Percentiles rank a stretch among this genome's conserved stretches.
These are phyloP conservation scores for Melanogaster broomeanus DNA, from an alignment of 768 basidiomycete genomes.

Conservation along the genomic window DNA sequence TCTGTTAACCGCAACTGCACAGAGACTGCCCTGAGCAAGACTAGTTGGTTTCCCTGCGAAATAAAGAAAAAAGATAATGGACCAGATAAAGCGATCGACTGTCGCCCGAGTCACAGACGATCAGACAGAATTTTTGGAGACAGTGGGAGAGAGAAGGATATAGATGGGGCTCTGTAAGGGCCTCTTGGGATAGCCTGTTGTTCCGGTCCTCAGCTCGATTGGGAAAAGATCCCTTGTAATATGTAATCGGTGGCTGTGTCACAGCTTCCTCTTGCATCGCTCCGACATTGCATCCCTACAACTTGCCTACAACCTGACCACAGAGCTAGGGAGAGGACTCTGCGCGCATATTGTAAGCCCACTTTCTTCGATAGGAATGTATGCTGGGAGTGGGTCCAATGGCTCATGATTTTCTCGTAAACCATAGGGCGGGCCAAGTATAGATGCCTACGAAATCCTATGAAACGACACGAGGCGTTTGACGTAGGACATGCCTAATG, in stretches of 20 bases:
- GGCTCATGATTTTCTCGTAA: neutral
- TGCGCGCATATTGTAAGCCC: neutral
- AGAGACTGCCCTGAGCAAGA: neutral
- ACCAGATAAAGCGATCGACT: slow-evolving; percentile 13
- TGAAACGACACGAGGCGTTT: neutral
- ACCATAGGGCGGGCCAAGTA: neutral
- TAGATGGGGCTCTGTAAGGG: slow-evolving; percentile 7
- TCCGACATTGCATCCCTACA: no score
- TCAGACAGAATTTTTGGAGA: slow-evolving; percentile 2
- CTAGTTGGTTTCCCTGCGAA: neutral
- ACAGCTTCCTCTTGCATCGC: neutral
- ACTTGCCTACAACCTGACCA: no score
- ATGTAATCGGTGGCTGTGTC: slow-evolving; percentile 27
- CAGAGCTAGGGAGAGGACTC: no score
- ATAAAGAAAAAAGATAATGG: neutral
- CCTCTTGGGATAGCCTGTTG: no score
- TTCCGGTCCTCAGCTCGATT: slow-evolving; percentile 6
- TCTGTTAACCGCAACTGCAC: neutral
- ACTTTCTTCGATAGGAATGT: neutral
- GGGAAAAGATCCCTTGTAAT: neutral
- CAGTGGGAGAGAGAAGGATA: slow-evolving; percentile 19
- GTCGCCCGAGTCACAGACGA: slow-evolving; percentile 17
- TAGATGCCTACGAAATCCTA: neutral
- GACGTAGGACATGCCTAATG: neutral
- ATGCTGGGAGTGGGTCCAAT: neutral